phyloP scores from a whole-genome alignment of 2,329 filamentous ascomycete species.

The Cladosporium sp. region DNA sequence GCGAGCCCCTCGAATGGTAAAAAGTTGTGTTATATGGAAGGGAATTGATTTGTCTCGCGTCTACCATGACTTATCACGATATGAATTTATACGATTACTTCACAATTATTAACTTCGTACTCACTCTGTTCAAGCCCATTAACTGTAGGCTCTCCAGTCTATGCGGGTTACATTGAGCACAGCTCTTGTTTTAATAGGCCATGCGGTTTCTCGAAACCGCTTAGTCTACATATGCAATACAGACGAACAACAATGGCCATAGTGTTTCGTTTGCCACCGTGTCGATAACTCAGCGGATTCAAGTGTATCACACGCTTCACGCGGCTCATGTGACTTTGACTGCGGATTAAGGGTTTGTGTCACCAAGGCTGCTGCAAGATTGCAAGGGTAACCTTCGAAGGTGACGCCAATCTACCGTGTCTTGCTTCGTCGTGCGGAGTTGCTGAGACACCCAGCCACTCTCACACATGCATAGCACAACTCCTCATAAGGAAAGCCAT shows the following conservation, averaged over 20 bases:
- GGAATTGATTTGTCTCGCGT: background rate
- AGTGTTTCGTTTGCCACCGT: no score
- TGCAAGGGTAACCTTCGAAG: background rate
- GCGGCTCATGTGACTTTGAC: background rate
- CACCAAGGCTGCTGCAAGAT: background rate
- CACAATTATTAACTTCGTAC: background rate
- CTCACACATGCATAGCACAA: background rate
- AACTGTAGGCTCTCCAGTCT: background rate
- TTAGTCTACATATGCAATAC: no score
- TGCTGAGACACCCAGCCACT: constrained; percentile 8
- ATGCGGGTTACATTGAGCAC: no score
- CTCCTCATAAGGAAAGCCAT: background rate
- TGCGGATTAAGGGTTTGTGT: background rate
- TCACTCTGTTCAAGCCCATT: background rate
- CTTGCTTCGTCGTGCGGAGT: background rate
- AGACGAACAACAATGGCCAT: no score
- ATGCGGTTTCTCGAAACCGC: background rate
- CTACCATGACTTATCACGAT: constrained; percentile 15
- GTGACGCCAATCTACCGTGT: background rate
- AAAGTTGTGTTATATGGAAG: constrained; percentile 41
- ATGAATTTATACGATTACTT: constrained; percentile 15
- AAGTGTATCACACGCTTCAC: no score
- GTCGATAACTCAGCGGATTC: no score
- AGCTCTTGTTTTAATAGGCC: no score
- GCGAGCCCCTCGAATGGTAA: constrained; percentile 88